A percentile compares a stretch with the other conserved stretches of the same genome.
These are phyloP conservation scores for Trichothecium sympodiale DNA, from an alignment of 2,329 filamentous ascomycete genomes.

Conservation along the genomic window DNA sequence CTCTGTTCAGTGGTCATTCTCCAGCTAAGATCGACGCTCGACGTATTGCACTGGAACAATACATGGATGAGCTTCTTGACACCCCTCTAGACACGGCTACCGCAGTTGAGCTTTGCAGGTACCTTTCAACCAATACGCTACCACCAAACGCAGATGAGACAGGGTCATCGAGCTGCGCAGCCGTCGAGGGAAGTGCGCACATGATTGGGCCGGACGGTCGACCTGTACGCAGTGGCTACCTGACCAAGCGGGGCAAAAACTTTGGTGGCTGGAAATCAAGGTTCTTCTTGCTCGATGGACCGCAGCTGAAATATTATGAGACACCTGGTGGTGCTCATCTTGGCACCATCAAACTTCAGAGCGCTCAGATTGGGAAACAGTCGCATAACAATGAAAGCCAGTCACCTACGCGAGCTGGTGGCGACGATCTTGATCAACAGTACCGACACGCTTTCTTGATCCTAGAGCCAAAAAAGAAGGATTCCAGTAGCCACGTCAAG, in stretches of 20 bases:
- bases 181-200: constrained; percentile 18
- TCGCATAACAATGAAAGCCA: constrained; percentile 39
- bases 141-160: constrained; percentile 51
- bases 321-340: constrained; percentile 80
- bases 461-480: constrained; percentile 91
- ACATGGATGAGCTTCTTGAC: constrained; percentile 77
- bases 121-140: constrained; percentile 61
- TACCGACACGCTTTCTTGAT: constrained; percentile 95
- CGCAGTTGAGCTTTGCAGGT: constrained; percentile 74
- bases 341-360: constrained; percentile 83
- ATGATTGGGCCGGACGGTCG: constrained; percentile 49
- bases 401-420: constrained; percentile 44
- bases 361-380: constrained; percentile 91
- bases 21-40: constrained; percentile 88
- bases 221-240: constrained; percentile 72
- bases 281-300: constrained; percentile 50
- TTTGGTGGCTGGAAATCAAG: constrained; percentile 96
- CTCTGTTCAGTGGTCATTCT: constrained; percentile 82
- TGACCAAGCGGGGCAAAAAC: constrained; percentile 96
- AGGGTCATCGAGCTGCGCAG: constrained; percentile 12
- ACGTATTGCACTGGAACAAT: constrained; percentile 67
- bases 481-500: constrained; percentile 75
- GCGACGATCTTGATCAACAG: constrained; percentile 80
- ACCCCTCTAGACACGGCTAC: constrained; percentile 68
- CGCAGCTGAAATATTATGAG: constrained; percentile 79